These are phyloP conservation scores for Phlebiopsis gigantea DNA, from an alignment of 768 basidiomycete genomes.

Conservation along the genomic window DNA sequence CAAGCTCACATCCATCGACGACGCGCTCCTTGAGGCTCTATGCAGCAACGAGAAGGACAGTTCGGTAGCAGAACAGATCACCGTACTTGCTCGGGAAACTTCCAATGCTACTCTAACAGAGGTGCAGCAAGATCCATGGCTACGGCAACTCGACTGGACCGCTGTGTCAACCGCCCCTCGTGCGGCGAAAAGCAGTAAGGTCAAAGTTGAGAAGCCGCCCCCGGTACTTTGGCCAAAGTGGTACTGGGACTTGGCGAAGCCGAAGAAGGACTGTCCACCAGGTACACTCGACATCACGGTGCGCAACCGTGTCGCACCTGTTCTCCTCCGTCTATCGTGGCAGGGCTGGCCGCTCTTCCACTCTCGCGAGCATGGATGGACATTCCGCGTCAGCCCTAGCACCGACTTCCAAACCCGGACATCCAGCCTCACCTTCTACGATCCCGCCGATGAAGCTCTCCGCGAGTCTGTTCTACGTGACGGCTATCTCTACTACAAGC, in stretches of 20 bases:
- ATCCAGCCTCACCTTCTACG: slow-evolving; percentile 37
- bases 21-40: slow-evolving; percentile 42
- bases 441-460: slow-evolving; percentile 56
- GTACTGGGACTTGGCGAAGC: slow-evolving; percentile 88
- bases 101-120: slow-evolving; percentile 20
- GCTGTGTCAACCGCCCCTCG: neutral
- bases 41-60: slow-evolving; percentile 36
- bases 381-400: slow-evolving; percentile 62
- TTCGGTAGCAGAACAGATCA: slow-evolving; percentile 30
- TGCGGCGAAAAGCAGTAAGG: neutral
- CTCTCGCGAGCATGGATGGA: slow-evolving; percentile 89
- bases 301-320: slow-evolving; percentile 75
- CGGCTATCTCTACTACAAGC: slow-evolving; percentile 74
- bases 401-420: slow-evolving; percentile 39
- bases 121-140: slow-evolving; percentile 44
- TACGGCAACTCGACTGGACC: slow-evolving; percentile 65
- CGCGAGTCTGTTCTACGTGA: slow-evolving; percentile 42
- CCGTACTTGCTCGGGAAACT: slow-evolving; percentile 36
- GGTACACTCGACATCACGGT: slow-evolving; percentile 83
- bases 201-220: slow-evolving; percentile 23
- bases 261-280: slow-evolving; percentile 58
- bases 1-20: slow-evolving; percentile 35
- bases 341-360: slow-evolving; percentile 77
- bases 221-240: slow-evolving; percentile 87
- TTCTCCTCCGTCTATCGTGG: slow-evolving; percentile 87